Evolutionary conservation across 768 basidiomycete genomes (phyloP).

Genomic region (Phaeotremella fagi): DNA sequence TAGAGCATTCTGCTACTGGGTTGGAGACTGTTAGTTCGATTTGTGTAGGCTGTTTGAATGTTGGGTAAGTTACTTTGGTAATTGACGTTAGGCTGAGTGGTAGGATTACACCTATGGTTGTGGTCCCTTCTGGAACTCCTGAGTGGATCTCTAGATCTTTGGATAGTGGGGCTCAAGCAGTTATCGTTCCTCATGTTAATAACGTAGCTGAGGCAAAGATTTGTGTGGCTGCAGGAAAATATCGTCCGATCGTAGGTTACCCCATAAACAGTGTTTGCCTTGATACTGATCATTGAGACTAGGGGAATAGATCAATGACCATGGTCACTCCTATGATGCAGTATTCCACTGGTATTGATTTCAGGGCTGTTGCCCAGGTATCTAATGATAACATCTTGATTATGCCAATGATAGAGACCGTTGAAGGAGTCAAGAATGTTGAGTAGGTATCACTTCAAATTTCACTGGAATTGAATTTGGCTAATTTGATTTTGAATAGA

Average conservation of each 20-base stretch:
- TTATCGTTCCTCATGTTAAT: constrained; percentile 27
- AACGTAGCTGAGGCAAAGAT: constrained; percentile 15
- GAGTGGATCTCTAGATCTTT: constrained; percentile 27
- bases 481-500: background rate
- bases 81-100: background rate
- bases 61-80: constrained; percentile 14
- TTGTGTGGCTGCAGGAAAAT: constrained; percentile 19
- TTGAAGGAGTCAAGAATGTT: constrained; percentile 21
- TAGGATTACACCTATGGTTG: constrained; percentile 23
- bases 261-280: background rate
- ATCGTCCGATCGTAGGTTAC: constrained; percentile 14
- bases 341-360: constrained; percentile 13
- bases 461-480: background rate
- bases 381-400: constrained; percentile 21
- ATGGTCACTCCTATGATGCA: constrained; percentile 27
- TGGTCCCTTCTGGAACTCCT: constrained; percentile 16
- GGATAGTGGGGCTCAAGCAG: constrained; percentile 21
- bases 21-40: constrained; percentile 20
- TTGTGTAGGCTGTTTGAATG: constrained; percentile 16
- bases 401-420: constrained; percentile 27
- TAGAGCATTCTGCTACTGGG: constrained; percentile 23
- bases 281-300: background rate
- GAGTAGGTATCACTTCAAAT: constrained; percentile 11
- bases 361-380: constrained; percentile 11
- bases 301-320: constrained; percentile 22